These are phyloP conservation scores for Suhomyces sp. DNA, from an alignment of 805 yeast genomes.

Conservation along the genomic window DNA sequence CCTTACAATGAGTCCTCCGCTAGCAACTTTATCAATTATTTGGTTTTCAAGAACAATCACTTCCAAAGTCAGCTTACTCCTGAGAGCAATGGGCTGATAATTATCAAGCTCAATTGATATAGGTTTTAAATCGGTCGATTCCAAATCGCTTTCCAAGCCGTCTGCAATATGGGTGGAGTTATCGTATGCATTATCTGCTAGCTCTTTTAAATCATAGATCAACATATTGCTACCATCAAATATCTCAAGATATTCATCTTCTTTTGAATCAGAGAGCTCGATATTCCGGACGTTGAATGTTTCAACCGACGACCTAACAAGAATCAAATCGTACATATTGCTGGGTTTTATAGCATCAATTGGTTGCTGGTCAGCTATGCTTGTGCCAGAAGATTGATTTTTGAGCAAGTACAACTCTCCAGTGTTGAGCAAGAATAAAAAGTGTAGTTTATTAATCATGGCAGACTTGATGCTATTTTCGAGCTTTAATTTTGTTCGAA, in stretches of 20 bases:
- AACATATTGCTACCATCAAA: constrained; percentile 39
- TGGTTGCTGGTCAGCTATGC: constrained; percentile 2
- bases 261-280: constrained; percentile 10
- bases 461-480: constrained; percentile 19
- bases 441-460: constrained; percentile 29
- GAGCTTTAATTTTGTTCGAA: constrained; percentile 24
- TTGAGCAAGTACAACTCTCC: constrained; percentile 40
- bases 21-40: constrained; percentile 18
- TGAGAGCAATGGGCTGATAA: constrained; percentile 24
- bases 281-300: constrained; percentile 26
- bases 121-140: constrained; percentile 15
- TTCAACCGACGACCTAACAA: constrained; percentile 30
- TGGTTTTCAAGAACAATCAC: constrained; percentile 43
- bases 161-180: constrained; percentile 12
- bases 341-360: constrained; percentile 12
- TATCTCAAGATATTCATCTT: constrained; percentile 21
- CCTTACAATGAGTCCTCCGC: constrained; percentile 29
- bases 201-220: constrained; percentile 24
- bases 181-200: constrained; percentile 22
- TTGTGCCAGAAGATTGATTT: constrained; percentile 19
- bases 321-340: constrained; percentile 35
- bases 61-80: constrained; percentile 26
- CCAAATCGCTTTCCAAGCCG: constrained; percentile 13
- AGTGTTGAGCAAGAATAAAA: constrained; percentile 32
- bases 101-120: constrained; percentile 25